Percentiles rank a stretch among this genome's conserved stretches.
Evolutionary conservation across 495 filamentous ascomycete genomes (phyloP).

Genomic region (Amniculicola lignicola): DNA sequence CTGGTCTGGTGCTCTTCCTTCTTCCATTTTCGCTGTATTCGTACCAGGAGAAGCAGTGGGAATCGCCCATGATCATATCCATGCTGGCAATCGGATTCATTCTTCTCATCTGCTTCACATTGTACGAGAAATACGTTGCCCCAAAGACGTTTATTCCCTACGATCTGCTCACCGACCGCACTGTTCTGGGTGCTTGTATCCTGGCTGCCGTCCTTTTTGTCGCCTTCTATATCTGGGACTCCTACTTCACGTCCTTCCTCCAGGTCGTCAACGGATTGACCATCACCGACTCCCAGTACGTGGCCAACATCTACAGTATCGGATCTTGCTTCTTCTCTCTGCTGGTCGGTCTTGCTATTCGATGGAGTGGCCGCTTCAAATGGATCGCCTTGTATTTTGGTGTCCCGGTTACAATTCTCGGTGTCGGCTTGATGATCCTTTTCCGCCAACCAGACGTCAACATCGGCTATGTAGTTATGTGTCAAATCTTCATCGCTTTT

Average conservation of each 20-base stretch:
- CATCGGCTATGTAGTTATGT: conserved; percentile 71
- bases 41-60: conserved; percentile 49
- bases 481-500: conserved; percentile 75
- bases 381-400: conserved; percentile 56
- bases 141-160: conserved; percentile 60
- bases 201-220: conserved; percentile 56
- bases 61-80: conserved; percentile 53
- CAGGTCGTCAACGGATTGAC: conserved; percentile 63
- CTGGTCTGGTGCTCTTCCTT: conserved; percentile 60
- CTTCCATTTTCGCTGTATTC: conserved; percentile 57
- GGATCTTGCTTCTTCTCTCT: conserved; percentile 57
- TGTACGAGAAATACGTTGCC: conserved; percentile 58
- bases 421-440: conserved; percentile 63
- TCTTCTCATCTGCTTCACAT: conserved; percentile 55
- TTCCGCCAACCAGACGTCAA: conserved; percentile 58
- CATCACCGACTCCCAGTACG: conserved; percentile 58
- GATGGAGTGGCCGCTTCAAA: conserved; percentile 57
- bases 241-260: conserved; percentile 62
- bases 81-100: conserved; percentile 57
- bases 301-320: conserved; percentile 65
- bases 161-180: conserved; percentile 59
- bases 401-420: conserved; percentile 61
- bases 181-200: conserved; percentile 59
- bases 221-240: conserved; percentile 52
- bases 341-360: conserved; percentile 42